Evolutionary conservation across 1,284 basidiomycete species (phyloP), one percentile per base, ranked within the genome.

Genomic region (Gymnopus androsaceus): DNA sequence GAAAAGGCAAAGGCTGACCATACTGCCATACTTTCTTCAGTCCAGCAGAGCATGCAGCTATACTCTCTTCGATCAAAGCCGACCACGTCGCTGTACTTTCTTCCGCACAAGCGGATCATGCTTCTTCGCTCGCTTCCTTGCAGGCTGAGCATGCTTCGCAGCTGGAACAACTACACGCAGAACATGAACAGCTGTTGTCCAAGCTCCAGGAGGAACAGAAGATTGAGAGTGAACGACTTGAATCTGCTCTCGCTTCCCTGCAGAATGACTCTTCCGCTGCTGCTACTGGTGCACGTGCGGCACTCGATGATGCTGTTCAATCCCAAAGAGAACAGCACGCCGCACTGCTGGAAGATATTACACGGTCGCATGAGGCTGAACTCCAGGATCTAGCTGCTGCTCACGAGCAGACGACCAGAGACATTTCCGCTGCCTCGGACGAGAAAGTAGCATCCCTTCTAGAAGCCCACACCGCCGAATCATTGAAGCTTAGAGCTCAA

Each of bases 1-100:
- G 74, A 82, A 55, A 80, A 80, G 38, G 74, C 90, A 15, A 85
- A 88, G 63, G 82, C 86, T 12, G 88, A 86, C 58, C 87, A 90
- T 61, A 69, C 78, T 3, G 75, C 82, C 14, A 83, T 82, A 12
- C 76, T 87, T 37, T 81, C 87, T 62, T 77, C 74, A 55, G 69
- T 87, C 46, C 84, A 82, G 76, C 78, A 19, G 83, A 86, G 31
- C 87, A 89, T 63, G 68, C 72, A 3, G 72, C 80, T 34, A 66
- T 71, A 17, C 62, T 87, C 40, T 71, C 77, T 33, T 78, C 82
- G 61, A 88, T 85, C 68, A 87, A 90, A 62, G 69, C 74, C n/a
- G 76, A 80, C 44, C 86, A 86, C 59, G 65, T 74, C 1, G 82
- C 85, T 49, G 82, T 88, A 63, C 63, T 87, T 38, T 81, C 87